Evolutionary conservation across 768 basidiomycete genomes (phyloP), one percentile per base, ranked within the genome.

Genomic region (Phlegmacium glaucopus): DNA sequence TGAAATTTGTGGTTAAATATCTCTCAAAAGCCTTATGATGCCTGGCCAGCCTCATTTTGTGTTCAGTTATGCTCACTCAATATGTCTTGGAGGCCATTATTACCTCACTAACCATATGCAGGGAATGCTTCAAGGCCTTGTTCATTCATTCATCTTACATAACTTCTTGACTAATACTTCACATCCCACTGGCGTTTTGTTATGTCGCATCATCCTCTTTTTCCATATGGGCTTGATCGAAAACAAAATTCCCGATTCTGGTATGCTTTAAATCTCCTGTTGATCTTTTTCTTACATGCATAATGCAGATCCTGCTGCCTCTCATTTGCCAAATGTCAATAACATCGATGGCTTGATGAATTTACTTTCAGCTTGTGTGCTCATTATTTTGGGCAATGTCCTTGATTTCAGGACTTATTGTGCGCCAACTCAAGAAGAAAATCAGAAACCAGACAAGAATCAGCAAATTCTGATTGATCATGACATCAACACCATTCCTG

Each of bases 301-400:
- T 36, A 13, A 6, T 11, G 11, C 44, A 49, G 29, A 27, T 28
- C 17, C 13, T 11, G 32, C 29, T 2, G 7, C 25, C 12, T 6
- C 15, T 9, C 55, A 56, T 47, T 26, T 53, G n/a, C 55, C 55
- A 4, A 26, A 56, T 26, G 17, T 56, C 9, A 13, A 40, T 10
- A 46, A 26, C 2, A 34, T 50, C 9, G 22, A 38, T 18, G 52
- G 52, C 12, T 10, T 56, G 15, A 22, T 53, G 11, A 34, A 48
- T 41, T 26, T 56, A 8, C 35, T 56, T 6, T 49, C 51, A 8
- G 10, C 39, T 5, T 56, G 54, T 30, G 38, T 42, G 15, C 44
- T 52, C 4, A 48, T 50, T 9, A 48, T 56, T 18, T 26, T 56
- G 6, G 51, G 45, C 9, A 56, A 56, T 43, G 55, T 53, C 12